phyloP scores from a whole-genome alignment of 257 asterid species.

The Jacaranda copaia region DNA sequence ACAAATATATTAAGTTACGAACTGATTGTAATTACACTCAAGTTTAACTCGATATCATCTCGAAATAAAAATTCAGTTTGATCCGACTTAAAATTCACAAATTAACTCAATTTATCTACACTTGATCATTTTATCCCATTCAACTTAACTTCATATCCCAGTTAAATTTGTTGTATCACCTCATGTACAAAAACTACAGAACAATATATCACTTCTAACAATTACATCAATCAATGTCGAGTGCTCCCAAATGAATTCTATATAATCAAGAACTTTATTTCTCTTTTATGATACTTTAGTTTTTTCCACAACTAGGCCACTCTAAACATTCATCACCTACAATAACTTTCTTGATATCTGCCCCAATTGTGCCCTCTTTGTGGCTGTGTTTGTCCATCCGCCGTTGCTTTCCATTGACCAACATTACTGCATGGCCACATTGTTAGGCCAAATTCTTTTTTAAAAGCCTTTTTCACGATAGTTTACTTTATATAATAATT shows the following conservation, averaged over 20 bases:
- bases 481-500: conserved; percentile 6
- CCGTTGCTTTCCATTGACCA: conserved; percentile 10
- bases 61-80: too few relatives aligned
- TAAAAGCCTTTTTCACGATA: neutral
- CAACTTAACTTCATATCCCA: too few relatives aligned
- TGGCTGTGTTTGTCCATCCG: neutral
- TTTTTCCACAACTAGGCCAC: conserved; percentile 9
- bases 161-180: too few relatives aligned
- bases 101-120: too few relatives aligned
- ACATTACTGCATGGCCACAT: conserved; percentile 20
- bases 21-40: too few relatives aligned
- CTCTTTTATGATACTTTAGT: neutral
- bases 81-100: too few relatives aligned
- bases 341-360: neutral
- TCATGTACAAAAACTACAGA: too few relatives aligned
- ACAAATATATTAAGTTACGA: too few relatives aligned
- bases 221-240: neutral
- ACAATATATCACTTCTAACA: neutral
- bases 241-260: neutral
- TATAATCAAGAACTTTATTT: neutral
- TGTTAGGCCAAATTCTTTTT: neutral
- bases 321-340: conserved; percentile 18
- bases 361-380: neutral
- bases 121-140: too few relatives aligned
- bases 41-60: too few relatives aligned